Evolutionary conservation across 1,284 basidiomycete genomes (phyloP).

Genomic region (Agroathelia rolfsii): DNA sequence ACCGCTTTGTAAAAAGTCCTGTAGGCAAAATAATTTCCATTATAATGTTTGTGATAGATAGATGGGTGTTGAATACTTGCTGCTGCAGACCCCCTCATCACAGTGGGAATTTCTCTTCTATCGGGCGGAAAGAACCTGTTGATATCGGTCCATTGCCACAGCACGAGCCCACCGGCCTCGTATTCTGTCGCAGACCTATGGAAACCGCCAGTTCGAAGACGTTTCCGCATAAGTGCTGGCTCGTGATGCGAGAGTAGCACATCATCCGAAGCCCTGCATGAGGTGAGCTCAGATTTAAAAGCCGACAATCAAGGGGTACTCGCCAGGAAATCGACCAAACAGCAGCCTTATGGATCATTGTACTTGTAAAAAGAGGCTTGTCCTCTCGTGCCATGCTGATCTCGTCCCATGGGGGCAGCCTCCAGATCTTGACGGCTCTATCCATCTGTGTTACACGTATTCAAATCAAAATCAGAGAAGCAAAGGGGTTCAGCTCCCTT

Average conservation of each 20-base stretch:
- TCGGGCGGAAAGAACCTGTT: constrained; percentile 54
- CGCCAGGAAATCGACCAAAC: constrained; percentile 58
- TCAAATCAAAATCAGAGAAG: constrained; percentile 6
- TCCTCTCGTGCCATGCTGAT: constrained; percentile 47
- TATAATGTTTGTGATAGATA: no score
- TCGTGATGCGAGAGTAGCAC: constrained; percentile 51
- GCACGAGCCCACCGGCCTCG: constrained; percentile 41
- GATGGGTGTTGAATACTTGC: constrained; percentile 41
- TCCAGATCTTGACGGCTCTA: constrained; percentile 65
- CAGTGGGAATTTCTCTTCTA: constrained; percentile 24
- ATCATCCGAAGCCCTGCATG: constrained; percentile 55
- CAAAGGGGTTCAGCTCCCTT: no score
- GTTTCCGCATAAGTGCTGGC: constrained; percentile 38
- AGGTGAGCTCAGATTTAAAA: constrained; percentile 3
- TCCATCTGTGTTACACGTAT: constrained; percentile 40
- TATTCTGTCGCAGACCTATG: constrained; percentile 19
- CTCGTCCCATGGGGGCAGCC: constrained; percentile 24
- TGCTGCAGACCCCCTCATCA: constrained; percentile 48
- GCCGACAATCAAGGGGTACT: constrained; percentile 5
- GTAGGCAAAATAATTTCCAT: no score
- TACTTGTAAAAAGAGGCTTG: constrained; percentile 63
- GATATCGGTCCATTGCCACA: constrained; percentile 61
- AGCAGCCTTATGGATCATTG: constrained; percentile 53
- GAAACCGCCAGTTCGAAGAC: constrained; percentile 5
- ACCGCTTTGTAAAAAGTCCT: constrained; percentile 72